phyloP scores from a whole-genome alignment of 768 basidiomycete species.

The Suillus clintonianus region DNA sequence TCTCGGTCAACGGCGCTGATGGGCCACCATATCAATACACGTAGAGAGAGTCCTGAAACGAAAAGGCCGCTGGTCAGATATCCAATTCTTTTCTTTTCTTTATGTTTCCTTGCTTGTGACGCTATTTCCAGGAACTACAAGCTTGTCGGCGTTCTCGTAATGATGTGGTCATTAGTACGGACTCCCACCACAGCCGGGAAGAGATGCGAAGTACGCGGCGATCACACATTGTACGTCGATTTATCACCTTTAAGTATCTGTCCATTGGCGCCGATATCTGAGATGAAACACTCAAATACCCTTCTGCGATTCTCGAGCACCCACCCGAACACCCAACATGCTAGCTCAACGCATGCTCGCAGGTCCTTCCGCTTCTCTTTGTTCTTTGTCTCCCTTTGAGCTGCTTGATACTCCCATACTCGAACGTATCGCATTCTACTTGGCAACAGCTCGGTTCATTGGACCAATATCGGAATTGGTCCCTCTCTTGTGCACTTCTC shows the following conservation, averaged over 20 bases:
- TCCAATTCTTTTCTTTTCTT: not conserved
- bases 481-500: conserved; percentile 41
- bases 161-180: conserved; percentile 33
- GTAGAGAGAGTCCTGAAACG: not conserved
- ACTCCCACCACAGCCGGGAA: conserved; percentile 30
- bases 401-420: conserved; percentile 24
- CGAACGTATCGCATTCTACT: conserved; percentile 45
- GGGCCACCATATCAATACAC: not conserved
- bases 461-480: conserved; percentile 47
- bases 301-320: conserved; percentile 10
- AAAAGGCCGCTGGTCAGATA: conserved; percentile 12
- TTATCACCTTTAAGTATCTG: conserved; percentile 36
- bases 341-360: conserved; percentile 1
- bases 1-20: not conserved
- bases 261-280: conserved; percentile 25
- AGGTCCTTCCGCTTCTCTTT: conserved; percentile 3
- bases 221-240: conserved; percentile 37
- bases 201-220: conserved; percentile 34
- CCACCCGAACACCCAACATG: conserved; percentile 1
- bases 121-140: not conserved
- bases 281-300: conserved; percentile 23
- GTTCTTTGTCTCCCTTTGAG: conserved; percentile 18
- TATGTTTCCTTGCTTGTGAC: not conserved
- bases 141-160: conserved; percentile 31
- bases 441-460: conserved; percentile 36